These are phyloP conservation scores for Zymoseptoria ardabiliae DNA, from an alignment of 2,329 filamentous ascomycete genomes.

Conservation along the genomic window DNA sequence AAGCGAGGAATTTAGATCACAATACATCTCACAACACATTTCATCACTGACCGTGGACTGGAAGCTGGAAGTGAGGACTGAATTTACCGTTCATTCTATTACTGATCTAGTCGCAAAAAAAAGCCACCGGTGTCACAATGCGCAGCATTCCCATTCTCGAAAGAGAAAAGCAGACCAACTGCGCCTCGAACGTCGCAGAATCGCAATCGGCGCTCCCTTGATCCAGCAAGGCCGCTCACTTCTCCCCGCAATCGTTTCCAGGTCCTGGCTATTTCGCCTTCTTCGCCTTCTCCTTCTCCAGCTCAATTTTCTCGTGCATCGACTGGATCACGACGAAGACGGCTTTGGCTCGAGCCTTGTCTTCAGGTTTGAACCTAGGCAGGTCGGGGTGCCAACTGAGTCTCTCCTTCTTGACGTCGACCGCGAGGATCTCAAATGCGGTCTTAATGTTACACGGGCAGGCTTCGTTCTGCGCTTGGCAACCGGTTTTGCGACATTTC, in stretches of 20 bases:
- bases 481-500: not conserved
- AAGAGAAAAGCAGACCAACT: not conserved
- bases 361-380: no score
- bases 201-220: constrained; percentile 33
- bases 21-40: not conserved
- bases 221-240: constrained; percentile 46
- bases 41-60: no score
- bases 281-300: not conserved
- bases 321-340: not conserved
- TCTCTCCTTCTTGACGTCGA: not conserved
- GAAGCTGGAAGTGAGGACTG: not conserved
- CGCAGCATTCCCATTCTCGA: not conserved
- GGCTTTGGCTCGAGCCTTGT: no score
- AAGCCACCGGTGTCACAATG: not conserved
- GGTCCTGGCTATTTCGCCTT: constrained; percentile 30
- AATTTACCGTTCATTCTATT: not conserved
- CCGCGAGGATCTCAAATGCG: no score
- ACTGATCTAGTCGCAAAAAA: not conserved
- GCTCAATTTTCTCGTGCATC: not conserved
- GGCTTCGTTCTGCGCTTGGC: no score
- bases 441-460: no score
- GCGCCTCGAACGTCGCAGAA: not conserved
- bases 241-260: constrained; percentile 45
- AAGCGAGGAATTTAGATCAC: not conserved
- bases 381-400: constrained; percentile 3